A percentile compares a stretch with the other conserved stretches of the same genome.
Conservation (phyloP, 805 yeast genomes). For the Candida boleticola region DNA sequence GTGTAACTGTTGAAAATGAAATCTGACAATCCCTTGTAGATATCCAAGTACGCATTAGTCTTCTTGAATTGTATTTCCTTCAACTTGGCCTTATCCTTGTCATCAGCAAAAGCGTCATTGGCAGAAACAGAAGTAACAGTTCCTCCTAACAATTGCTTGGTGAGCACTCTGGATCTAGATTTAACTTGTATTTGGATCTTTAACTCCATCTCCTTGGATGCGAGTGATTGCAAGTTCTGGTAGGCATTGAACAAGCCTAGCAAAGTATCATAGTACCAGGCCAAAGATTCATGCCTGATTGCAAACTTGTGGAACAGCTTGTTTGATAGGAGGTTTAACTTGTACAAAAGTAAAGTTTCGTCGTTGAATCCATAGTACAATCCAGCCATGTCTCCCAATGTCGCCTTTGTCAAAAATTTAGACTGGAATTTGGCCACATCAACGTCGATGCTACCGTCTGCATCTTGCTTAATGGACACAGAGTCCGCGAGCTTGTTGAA, state of each 20-base stretch:
- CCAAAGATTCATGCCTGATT: constrained; percentile 56
- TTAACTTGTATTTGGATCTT: constrained; percentile 62
- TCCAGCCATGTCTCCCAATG: constrained; percentile 51
- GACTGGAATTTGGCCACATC: constrained; percentile 29
- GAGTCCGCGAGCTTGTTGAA: constrained; percentile 24
- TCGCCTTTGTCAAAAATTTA: constrained; percentile 14
- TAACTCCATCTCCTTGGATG: constrained; percentile 50
- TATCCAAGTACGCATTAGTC: constrained; percentile 36
- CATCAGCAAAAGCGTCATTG: constrained; percentile 15
- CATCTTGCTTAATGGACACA: constrained; percentile 2
- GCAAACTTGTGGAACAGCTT: constrained; percentile 37
- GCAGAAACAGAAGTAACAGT: constrained; percentile 8
- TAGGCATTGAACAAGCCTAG: constrained; percentile 54
- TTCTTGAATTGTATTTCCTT: constrained; percentile 36
- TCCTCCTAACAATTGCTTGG: constrained; percentile 37
- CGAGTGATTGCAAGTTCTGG: constrained; percentile 38
- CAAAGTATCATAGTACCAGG: constrained; percentile 69
- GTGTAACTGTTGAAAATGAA: constrained; percentile 41
- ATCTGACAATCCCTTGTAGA: constrained; percentile 38
- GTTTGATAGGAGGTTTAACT: constrained; percentile 47
- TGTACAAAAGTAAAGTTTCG: constrained; percentile 57
- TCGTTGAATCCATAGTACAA: constrained; percentile 66
- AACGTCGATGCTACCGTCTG: constrained; percentile 4
- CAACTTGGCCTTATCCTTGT: constrained; percentile 20
- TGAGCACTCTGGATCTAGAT: constrained; percentile 46